These are phyloP conservation scores for Lasiosphaeria hispida DNA, from an alignment of 495 filamentous ascomycete genomes.

Conservation along the genomic window DNA sequence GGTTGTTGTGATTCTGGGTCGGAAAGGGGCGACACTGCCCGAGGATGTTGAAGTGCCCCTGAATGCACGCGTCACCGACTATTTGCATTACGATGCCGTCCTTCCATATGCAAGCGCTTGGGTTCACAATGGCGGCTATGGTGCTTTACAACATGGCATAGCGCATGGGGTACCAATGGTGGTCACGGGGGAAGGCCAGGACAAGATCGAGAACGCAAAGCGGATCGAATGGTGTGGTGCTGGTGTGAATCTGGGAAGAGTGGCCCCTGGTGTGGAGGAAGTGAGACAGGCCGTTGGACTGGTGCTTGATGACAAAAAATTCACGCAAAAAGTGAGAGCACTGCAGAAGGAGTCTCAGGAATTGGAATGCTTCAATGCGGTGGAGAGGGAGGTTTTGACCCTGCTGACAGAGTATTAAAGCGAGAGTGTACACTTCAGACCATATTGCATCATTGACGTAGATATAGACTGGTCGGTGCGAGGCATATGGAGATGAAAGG, in stretches of 20 bases:
- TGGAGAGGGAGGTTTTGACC: slow-evolving; percentile 26
- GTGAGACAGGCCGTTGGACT: background rate
- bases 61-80: slow-evolving; percentile 33
- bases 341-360: slow-evolving; percentile 19
- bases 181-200: slow-evolving; percentile 35
- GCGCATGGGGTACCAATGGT: slow-evolving; percentile 38
- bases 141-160: slow-evolving; percentile 36
- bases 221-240: background rate
- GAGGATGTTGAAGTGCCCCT: slow-evolving; percentile 8
- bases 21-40: slow-evolving; percentile 24
- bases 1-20: slow-evolving; percentile 33
- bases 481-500: too few species aligned
- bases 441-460: too few species aligned
- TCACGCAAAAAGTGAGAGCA: background rate
- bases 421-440: too few species aligned
- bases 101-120: slow-evolving; percentile 32
- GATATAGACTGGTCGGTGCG: too few species aligned
- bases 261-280: background rate
- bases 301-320: slow-evolving; percentile 1
- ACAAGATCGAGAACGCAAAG: slow-evolving; percentile 33
- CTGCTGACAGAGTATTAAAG: background rate
- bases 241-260: background rate
- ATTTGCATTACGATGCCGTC: slow-evolving; percentile 32
- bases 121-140: slow-evolving; percentile 39
- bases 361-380: slow-evolving; percentile 24